Evolutionary conservation across 129 eudicot genomes (phyloP).

Genomic region (Erigeron canadensis): DNA sequence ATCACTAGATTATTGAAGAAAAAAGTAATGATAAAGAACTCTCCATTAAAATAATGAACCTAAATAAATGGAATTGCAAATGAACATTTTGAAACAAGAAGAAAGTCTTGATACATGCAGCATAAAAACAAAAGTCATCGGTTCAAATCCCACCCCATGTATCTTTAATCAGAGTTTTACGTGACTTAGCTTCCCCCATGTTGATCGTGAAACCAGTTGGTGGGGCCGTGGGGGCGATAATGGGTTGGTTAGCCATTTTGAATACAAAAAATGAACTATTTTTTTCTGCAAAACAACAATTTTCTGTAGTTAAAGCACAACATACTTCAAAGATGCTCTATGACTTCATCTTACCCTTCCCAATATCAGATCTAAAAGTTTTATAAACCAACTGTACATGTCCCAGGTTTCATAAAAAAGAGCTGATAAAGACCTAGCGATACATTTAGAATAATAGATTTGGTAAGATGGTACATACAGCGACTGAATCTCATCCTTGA

Average conservation of each 20-base stretch:
- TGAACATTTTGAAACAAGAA: neutral
- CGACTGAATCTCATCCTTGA: conserved; percentile 64
- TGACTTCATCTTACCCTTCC: neutral
- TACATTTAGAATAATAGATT: neutral
- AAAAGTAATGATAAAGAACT: neutral
- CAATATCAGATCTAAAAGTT: neutral
- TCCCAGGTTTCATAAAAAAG: neutral
- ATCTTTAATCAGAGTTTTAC: too few species aligned
- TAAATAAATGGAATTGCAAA: neutral
- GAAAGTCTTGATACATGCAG: neutral
- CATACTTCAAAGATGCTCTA: neutral
- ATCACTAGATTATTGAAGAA: conserved; percentile 4
- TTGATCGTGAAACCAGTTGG: too few species aligned
- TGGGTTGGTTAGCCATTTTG: too few species aligned
- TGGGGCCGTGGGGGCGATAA: too few species aligned
- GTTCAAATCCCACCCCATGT: too few species aligned
- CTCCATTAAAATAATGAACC: neutral
- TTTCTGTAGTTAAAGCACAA: neutral
- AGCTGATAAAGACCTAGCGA: neutral
- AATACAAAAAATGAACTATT: neutral
- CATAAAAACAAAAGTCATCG: neutral
- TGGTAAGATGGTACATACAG: conserved; percentile 50
- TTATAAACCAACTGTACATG: neutral
- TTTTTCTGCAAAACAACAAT: neutral
- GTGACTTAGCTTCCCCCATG: too few species aligned